A percentile compares a stretch with the other conserved stretches of the same genome.
These are phyloP conservation scores for Berkeleyomyces rouxiae DNA, from an alignment of 2,329 filamentous ascomycete species.

Conservation along the genomic window DNA sequence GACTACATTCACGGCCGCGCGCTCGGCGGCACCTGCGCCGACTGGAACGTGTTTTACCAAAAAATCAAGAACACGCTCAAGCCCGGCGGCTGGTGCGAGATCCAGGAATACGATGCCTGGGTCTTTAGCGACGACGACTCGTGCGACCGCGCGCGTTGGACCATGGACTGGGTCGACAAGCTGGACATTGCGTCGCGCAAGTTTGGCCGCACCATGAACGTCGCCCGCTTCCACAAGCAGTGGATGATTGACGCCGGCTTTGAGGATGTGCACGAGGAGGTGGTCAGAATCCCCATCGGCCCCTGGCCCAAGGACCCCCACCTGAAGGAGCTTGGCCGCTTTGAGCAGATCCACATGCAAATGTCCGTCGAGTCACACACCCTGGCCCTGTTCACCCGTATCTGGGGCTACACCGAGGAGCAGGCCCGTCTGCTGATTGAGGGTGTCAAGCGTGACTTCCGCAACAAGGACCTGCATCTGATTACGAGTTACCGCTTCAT, in stretches of 20 bases:
- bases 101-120: constrained; percentile 25
- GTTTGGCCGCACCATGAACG: constrained; percentile 25
- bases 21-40: constrained; percentile 18
- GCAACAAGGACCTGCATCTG: constrained; percentile 20
- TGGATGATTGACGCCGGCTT: constrained; percentile 26
- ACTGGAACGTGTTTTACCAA: constrained; percentile 21
- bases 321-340: constrained; percentile 23
- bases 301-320: constrained; percentile 23
- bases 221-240: constrained; percentile 22
- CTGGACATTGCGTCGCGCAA: constrained; percentile 22
- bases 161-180: constrained; percentile 24
- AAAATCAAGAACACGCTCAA: constrained; percentile 20
- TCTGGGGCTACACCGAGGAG: constrained; percentile 24
- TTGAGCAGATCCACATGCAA: constrained; percentile 25
- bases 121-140: constrained; percentile 25
- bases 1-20: constrained; percentile 19
- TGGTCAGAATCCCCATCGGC: constrained; percentile 23
- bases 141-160: constrained; percentile 23
- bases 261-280: constrained; percentile 21
- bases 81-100: constrained; percentile 23
- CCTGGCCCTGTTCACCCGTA: constrained; percentile 25
- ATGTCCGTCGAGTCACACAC: constrained; percentile 28
- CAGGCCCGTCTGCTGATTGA: constrained; percentile 26
- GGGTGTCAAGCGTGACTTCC: constrained; percentile 25
- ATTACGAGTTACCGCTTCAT: constrained; percentile 24